Evolutionary conservation across 1,284 basidiomycete genomes (phyloP).

Genomic region (Cutaneotrichosporon sp.): DNA sequence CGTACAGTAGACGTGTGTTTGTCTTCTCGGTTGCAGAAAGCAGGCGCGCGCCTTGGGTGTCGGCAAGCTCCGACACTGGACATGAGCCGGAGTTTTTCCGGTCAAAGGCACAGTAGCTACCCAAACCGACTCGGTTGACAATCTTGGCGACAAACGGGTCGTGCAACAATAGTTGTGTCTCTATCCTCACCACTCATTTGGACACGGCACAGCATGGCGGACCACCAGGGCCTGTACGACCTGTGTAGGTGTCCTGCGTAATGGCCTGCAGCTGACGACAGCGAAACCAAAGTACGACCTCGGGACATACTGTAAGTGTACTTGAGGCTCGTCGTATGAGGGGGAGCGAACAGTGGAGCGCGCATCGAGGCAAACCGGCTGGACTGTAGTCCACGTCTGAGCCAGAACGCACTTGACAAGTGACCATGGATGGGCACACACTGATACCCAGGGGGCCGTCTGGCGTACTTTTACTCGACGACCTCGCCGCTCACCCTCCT

Average conservation of each 20-base stretch:
- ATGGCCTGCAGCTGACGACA: slow-evolving; percentile 6
- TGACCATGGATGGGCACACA: too few relatives aligned
- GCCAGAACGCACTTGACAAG: background rate
- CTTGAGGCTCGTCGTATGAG: too few relatives aligned
- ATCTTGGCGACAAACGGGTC: background rate
- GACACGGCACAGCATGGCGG: slow-evolving; percentile 1
- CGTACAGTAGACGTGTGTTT: too few relatives aligned
- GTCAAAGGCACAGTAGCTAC: too few relatives aligned
- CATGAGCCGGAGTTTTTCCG: background rate
- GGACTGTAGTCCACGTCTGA: background rate
- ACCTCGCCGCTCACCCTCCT: slow-evolving; percentile 54
- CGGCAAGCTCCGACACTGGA: background rate
- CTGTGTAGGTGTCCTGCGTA: slow-evolving; percentile 20
- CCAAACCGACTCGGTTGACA: background rate
- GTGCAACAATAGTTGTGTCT: background rate
- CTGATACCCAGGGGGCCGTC: slow-evolving; percentile 49
- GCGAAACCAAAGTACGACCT: slow-evolving; percentile 40
- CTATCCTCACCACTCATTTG: background rate
- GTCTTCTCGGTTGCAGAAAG: too few relatives aligned
- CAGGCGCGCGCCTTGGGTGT: background rate
- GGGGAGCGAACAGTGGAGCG: too few relatives aligned
- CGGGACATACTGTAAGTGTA: slow-evolving; percentile 29
- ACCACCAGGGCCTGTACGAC: slow-evolving; percentile 23
- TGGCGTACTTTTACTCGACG: slow-evolving; percentile 52
- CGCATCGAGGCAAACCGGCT: background rate